Conservation (phyloP, 495 filamentous ascomycete genomes). For the Aspergillus hancockii region DNA sequence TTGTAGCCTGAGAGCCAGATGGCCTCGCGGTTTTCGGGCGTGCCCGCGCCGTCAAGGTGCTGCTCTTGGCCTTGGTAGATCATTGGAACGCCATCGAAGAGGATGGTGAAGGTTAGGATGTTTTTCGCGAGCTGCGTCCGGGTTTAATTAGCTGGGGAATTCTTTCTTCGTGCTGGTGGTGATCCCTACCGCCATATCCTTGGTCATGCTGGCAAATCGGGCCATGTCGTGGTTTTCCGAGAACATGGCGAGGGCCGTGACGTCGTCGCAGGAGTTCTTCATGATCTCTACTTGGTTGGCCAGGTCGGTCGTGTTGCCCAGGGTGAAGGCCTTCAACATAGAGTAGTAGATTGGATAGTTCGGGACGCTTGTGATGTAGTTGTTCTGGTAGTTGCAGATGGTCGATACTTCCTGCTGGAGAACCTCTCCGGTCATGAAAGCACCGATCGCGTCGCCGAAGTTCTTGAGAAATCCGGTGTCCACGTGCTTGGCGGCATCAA, state of each 20-base stretch:
- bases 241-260: slow-evolving; percentile 67
- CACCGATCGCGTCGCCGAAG: slow-evolving; percentile 57
- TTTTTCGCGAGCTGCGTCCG: slow-evolving; percentile 53
- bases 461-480: slow-evolving; percentile 62
- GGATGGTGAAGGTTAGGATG: slow-evolving; percentile 66
- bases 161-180: not conserved
- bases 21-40: slow-evolving; percentile 66
- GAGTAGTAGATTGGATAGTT: slow-evolving; percentile 70
- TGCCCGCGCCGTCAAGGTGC: slow-evolving; percentile 53
- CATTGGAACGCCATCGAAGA: slow-evolving; percentile 61
- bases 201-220: slow-evolving; percentile 55
- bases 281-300: slow-evolving; percentile 52
- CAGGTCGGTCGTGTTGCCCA: slow-evolving; percentile 53
- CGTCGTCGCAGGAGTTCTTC: slow-evolving; percentile 54
- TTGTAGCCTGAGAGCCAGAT: slow-evolving; percentile 64
- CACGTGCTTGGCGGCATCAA: slow-evolving; percentile 76
- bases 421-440: slow-evolving; percentile 69
- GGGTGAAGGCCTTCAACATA: slow-evolving; percentile 58
- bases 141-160: not conserved
- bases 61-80: slow-evolving; percentile 70
- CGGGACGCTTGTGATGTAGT: slow-evolving; percentile 50
- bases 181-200: slow-evolving; percentile 41
- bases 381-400: slow-evolving; percentile 54
- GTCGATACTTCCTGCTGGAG: slow-evolving; percentile 54
- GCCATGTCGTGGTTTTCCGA: slow-evolving; percentile 76